Conservation (phyloP, 2,329 filamentous ascomycete genomes). For the Xylariaceae sp. region DNA sequence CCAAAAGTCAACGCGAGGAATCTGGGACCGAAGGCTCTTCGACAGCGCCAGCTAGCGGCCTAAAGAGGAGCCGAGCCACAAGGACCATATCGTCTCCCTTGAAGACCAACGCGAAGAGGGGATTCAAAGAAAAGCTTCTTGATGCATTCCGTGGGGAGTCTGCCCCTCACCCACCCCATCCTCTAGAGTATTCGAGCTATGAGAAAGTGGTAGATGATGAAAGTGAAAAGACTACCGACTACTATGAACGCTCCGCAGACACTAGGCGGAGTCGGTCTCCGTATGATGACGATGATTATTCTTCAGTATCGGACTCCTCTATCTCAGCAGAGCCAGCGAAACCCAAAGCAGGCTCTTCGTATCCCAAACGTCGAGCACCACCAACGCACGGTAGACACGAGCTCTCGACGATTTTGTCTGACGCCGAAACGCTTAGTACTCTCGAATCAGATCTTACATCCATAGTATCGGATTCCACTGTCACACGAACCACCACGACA, state of each 20-base stretch:
- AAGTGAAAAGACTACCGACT: slow-evolving; percentile 26
- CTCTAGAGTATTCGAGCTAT: slow-evolving; percentile 46
- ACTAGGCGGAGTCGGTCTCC: slow-evolving; percentile 30
- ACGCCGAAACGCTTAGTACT: slow-evolving; percentile 41
- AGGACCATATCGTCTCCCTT: slow-evolving; percentile 46
- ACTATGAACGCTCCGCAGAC: slow-evolving; percentile 30
- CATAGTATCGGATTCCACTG: slow-evolving; percentile 45
- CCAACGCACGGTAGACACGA: slow-evolving; percentile 54
- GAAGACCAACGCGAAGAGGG: slow-evolving; percentile 45
- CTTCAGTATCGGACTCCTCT: slow-evolving; percentile 16
- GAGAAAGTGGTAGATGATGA: slow-evolving; percentile 36
- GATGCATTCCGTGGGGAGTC: slow-evolving; percentile 63
- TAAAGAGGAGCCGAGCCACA: slow-evolving; percentile 56
- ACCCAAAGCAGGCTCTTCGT: slow-evolving; percentile 13
- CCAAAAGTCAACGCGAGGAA: slow-evolving; percentile 17
- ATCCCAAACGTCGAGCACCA: slow-evolving; percentile 39
- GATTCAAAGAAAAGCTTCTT: slow-evolving; percentile 55
- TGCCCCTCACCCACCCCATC: slow-evolving; percentile 40
- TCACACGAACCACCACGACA: slow-evolving; percentile 53
- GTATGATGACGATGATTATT: slow-evolving; percentile 28
- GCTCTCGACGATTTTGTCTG: slow-evolving; percentile 55
- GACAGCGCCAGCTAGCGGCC: slow-evolving; percentile 34
- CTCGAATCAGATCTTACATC: slow-evolving; percentile 49
- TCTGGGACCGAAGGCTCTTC: slow-evolving; percentile 29
- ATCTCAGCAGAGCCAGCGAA: slow-evolving; percentile 28